These are phyloP conservation scores for Naganishia onofrii DNA, from an alignment of 768 basidiomycete species.

Conservation along the genomic window DNA sequence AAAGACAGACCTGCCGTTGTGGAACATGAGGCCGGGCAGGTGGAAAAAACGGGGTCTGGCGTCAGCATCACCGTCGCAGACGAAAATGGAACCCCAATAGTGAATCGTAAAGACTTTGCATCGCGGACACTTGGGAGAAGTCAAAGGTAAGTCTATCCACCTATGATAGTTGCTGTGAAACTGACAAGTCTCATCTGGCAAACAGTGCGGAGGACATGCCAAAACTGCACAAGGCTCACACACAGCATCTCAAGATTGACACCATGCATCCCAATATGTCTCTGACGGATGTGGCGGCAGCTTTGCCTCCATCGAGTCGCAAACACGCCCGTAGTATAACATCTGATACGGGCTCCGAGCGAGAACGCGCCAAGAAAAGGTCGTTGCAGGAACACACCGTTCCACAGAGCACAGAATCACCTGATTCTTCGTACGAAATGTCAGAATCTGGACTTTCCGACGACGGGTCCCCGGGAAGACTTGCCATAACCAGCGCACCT, in stretches of 20 bases:
- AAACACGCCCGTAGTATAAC: neutral
- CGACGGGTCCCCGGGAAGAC: neutral
- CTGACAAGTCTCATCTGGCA: neutral
- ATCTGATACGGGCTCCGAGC: conserved; percentile 17
- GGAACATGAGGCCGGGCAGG: neutral
- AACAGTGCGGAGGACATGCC: conserved; percentile 30
- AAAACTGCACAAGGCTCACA: conserved; percentile 31
- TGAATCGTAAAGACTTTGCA: neutral
- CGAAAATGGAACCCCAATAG: conserved; percentile 10
- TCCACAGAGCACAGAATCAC: neutral
- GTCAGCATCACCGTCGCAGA: conserved; percentile 17
- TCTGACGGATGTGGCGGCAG: conserved; percentile 24
- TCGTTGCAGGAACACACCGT: neutral
- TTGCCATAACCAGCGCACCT: too few relatives aligned
- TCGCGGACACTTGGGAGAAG: conserved; percentile 23
- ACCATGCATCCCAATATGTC: conserved; percentile 28
- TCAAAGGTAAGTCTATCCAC: conserved; percentile 24
- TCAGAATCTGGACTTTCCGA: conserved; percentile 26
- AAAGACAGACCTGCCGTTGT: neutral
- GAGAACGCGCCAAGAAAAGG: conserved; percentile 18
- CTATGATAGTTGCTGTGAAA: neutral
- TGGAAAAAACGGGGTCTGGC: neutral
- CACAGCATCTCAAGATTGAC: conserved; percentile 17
- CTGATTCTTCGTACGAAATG: conserved; percentile 3
- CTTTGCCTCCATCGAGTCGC: conserved; percentile 21